Base-by-base conservation (phyloP, 1,284 basidiomycete species). In the Neolentinus lepideus region DNA sequence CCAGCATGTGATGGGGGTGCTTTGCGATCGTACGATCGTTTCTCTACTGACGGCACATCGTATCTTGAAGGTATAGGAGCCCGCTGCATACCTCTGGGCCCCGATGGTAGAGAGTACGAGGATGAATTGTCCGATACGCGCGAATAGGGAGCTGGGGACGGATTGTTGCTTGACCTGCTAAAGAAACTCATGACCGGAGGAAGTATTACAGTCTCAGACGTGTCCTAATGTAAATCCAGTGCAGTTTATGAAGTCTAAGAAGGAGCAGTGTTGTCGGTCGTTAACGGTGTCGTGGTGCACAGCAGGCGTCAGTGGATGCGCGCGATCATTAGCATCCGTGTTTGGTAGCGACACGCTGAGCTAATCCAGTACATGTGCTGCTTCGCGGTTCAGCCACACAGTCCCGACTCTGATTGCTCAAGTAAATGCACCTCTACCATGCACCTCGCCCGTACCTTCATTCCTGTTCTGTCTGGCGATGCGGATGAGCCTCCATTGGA, bases 11-110 rank as follows among this genome's bases (percentile, higher is more conserved):
- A 67, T 10, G 75, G 69, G 53, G 63, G 60, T 3, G 64, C 62
- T 60, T 72, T 73, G 52, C 77, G 75, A 59, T 80, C 76, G 60
- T 75, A 70, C 2, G 72, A 63, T 31, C 75, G 69, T 61, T 81
- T 83, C 63, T 84, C 83, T 57, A 80, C 79, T 6, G 63, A 65
- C 2, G 80, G 75, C 59, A 85, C 82, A 56, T 85, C 84, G 63
- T 82, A 84, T 19, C 73, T 72, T 45, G 66, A 63, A 36, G 69
- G 66, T 31, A 12, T 12, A 19, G 76, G 74, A 48, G 68, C 64
- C 59, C 74, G 10, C 21, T 9, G 16, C n/a, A 69, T 59, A 51
- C 69, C 64, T 58, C 74, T 57, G 6, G 61, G 56, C 14, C 60
- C 64, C 11, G 59, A 50, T 1, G 65, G 59, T 1, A 66, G 52